phyloP scores from a whole-genome alignment of 2,329 filamentous ascomycete genomes.

The Verticillium dahliae region DNA sequence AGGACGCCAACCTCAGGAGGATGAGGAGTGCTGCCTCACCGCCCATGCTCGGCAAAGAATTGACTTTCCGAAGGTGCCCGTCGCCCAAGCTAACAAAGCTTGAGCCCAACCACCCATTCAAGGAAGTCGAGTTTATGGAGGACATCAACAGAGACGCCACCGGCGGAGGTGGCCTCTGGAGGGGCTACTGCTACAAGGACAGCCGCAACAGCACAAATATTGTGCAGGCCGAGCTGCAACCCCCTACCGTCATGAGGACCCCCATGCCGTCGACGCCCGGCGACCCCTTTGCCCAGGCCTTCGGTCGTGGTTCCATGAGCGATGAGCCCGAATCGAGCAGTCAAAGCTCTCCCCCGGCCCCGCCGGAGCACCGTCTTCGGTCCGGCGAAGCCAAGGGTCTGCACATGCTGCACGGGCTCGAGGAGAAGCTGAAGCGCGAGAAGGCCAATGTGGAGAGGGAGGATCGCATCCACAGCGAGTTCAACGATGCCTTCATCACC shows the following conservation, averaged over 20 bases:
- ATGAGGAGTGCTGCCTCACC: constrained; percentile 56
- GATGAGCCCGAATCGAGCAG: constrained; percentile 30
- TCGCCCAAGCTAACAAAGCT: constrained; percentile 82
- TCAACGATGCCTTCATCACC: constrained; percentile 78
- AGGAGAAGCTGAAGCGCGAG: constrained; percentile 43
- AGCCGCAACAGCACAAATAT: constrained; percentile 26
- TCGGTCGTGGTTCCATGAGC: constrained; percentile 28
- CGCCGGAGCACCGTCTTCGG: constrained; percentile 18
- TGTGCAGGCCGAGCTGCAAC: constrained; percentile 35
- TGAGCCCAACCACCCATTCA: constrained; percentile 65
- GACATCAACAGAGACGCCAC: constrained; percentile 48
- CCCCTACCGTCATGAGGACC: constrained; percentile 43
- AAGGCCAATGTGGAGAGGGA: constrained; percentile 43
- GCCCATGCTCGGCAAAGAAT: constrained; percentile 80
- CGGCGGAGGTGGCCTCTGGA: constrained; percentile 65
- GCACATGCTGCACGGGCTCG: constrained; percentile 43
- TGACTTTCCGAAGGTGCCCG: constrained; percentile 72
- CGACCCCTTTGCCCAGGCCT: constrained; percentile 36
- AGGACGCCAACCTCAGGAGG: constrained; percentile 33
- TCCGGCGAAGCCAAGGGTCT: constrained; percentile 32
- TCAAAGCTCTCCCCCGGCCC: constrained; percentile 11
- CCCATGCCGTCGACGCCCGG: constrained; percentile 34
- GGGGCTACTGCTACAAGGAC: constrained; percentile 56
- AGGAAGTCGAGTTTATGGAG: constrained; percentile 36
- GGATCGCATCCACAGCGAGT: constrained; percentile 57